A percentile compares a stretch with the other conserved stretches of the same genome.
These are phyloP conservation scores for Camelina neglecta DNA, from an alignment of 345 rosid species.

Conservation along the genomic window DNA sequence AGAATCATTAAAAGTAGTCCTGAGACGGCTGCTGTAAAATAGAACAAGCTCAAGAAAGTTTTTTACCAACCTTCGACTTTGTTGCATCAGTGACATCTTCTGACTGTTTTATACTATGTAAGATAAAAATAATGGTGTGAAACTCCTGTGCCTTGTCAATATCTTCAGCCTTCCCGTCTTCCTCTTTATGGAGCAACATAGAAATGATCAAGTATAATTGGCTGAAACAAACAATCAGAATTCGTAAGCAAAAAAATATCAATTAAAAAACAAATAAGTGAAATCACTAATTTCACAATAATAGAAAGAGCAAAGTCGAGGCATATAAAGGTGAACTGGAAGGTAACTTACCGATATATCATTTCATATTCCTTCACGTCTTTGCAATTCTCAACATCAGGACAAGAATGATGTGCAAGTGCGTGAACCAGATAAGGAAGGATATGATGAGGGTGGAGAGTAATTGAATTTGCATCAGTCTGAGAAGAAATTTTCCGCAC, in stretches of 20 bases:
- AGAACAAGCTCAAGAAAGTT: constrained; percentile 27
- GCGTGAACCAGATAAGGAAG: constrained; percentile 76
- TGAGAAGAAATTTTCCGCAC: constrained; percentile 67
- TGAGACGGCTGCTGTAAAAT: constrained; percentile 5
- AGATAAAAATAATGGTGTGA: constrained; percentile 56
- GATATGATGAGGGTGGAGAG: constrained; percentile 68
- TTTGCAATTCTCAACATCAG: constrained; percentile 76
- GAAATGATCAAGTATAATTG: constrained; percentile 69
- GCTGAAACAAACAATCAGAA: constrained; percentile 53
- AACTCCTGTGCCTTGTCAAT: constrained; percentile 65
- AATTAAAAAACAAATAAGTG: background rate
- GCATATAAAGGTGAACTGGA: background rate
- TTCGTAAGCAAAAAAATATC: constrained; percentile 8
- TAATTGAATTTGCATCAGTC: constrained; percentile 60
- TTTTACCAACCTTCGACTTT: constrained; percentile 73
- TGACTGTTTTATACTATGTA: constrained; percentile 66
- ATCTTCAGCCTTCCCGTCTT: constrained; percentile 74
- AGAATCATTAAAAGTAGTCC: constrained; percentile 21
- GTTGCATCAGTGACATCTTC: constrained; percentile 75
- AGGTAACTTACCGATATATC: constrained; percentile 62
- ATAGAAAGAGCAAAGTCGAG: constrained; percentile 15
- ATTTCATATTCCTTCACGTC: constrained; percentile 81
- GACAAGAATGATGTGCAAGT: constrained; percentile 90
- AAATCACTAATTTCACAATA: constrained; percentile 1
- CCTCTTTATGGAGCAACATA: constrained; percentile 77